These are phyloP conservation scores for Talaromyces albobiverticillius DNA, from an alignment of 2,329 filamentous ascomycete species.

Conservation along the genomic window DNA sequence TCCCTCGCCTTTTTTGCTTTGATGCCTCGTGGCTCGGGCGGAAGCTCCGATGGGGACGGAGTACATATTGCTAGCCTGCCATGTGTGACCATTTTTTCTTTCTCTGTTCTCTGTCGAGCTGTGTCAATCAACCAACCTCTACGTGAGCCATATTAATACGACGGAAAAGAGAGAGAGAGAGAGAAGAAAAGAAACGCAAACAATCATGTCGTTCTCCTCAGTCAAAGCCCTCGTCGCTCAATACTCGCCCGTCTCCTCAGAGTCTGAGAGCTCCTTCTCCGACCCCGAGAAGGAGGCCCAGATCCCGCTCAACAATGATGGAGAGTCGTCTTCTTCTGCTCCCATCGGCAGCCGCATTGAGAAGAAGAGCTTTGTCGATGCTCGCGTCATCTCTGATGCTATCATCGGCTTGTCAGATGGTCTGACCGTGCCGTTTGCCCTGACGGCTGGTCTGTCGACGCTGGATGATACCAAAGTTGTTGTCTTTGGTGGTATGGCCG, in stretches of 20 bases:
- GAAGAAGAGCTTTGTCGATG: conserved; percentile 27
- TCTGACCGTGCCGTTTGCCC: conserved; percentile 74
- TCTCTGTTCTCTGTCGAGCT: background rate
- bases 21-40: no score
- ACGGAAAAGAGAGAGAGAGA: background rate
- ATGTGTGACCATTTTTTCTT: no score
- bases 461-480: conserved; percentile 65
- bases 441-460: conserved; percentile 66
- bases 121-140: no score
- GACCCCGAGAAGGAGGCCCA: conserved; percentile 14
- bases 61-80: no score
- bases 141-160: no score
- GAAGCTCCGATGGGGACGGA: no score
- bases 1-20: no score
- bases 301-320: conserved; percentile 5
- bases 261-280: conserved; percentile 12
- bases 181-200: background rate
- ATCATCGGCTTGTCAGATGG: conserved; percentile 77
- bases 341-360: background rate
- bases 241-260: conserved; percentile 15
- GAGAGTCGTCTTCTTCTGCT: background rate
- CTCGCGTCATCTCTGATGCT: conserved; percentile 51
- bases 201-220: conserved; percentile 15
- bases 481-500: conserved; percentile 70
- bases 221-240: conserved; percentile 15